Base-by-base conservation (phyloP, 805 yeast species). In the Barnettozyma wickerhamii region DNA sequence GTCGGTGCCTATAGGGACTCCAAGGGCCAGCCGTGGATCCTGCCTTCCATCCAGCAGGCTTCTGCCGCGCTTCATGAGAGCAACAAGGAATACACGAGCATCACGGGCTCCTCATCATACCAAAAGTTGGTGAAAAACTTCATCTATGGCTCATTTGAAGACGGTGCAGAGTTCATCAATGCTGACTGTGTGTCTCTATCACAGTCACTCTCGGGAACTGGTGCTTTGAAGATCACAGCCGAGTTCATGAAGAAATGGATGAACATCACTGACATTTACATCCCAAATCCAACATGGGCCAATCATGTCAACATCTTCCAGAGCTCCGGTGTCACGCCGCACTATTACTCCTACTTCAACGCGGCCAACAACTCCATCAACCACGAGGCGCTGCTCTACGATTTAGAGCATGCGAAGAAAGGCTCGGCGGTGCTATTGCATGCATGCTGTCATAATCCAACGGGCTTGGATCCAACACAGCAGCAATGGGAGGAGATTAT, bases 361-460 rank as follows among this genome's bases (percentile, higher is more conserved):
- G 65, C 69, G 48, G 45, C 62, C 39, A 74, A 72, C 50, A 84
- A 84, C 56, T 72, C 74, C 12, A 68, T 90, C 46, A 84, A 84
- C 60, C 68, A 79, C 47, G 79, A 72, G 20, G 80, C 81, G 35
- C 68, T 88, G 69, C 58, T 84, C 38, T 60, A 60, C 26, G 85
- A 86, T 39, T 64, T 89, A 35, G 53, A 67, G 19, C 56, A 62
- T 27, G 80, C 81, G 30, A 74, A 74, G 23, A 66, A 66, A 26
- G 86, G 84, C 20, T 69, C 82, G 18, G 74, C 78, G 39, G 81
- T 89, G 18, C 71, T 90, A 42, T 74, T 90, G 46, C 98, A 90
- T 64, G 96, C 96, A 7, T 89, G 96, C 61, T 93, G 96, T 56
- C 97, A 90, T 69, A 91, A 90, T 71, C 98, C 98, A 41, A 91